Evolutionary conservation across 345 rosid species (phyloP).

Genomic region (Syzygium jambos): DNA sequence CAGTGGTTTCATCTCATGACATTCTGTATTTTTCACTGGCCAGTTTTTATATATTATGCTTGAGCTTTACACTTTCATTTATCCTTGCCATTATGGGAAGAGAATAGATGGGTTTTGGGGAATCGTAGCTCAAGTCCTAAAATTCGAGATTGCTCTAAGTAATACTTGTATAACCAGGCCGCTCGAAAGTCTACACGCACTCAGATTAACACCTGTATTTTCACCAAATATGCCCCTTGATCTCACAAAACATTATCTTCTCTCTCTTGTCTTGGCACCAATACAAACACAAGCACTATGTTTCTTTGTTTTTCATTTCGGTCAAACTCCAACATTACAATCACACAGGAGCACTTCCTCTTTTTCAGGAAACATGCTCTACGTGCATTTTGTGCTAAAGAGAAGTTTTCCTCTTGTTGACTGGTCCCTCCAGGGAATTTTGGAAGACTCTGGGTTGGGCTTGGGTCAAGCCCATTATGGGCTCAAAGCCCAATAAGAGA

Average conservation of each 20-base stretch:
- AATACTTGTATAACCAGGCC: background rate
- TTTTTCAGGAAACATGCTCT: background rate
- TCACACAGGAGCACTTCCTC: background rate
- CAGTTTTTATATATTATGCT: background rate
- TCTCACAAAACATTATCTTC: background rate
- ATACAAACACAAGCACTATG: background rate
- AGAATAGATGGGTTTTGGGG: background rate
- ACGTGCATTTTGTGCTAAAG: background rate
- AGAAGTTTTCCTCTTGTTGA: background rate
- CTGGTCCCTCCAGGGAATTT: background rate
- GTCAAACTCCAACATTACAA: background rate
- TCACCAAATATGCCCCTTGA: background rate
- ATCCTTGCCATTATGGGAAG: background rate
- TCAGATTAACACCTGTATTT: background rate
- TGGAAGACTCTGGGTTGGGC: background rate
- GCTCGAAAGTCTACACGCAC: background rate
- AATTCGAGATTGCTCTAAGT: background rate
- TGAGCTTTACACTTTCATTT: background rate
- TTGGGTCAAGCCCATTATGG: background rate
- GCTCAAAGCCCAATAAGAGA: background rate
- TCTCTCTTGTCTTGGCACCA: background rate
- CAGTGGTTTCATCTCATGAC: background rate
- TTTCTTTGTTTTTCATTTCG: background rate
- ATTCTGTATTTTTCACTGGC: background rate
- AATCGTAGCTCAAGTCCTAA: background rate